Conservation (phyloP, 2,329 filamentous ascomycete genomes). For the Penicillium sp. region DNA sequence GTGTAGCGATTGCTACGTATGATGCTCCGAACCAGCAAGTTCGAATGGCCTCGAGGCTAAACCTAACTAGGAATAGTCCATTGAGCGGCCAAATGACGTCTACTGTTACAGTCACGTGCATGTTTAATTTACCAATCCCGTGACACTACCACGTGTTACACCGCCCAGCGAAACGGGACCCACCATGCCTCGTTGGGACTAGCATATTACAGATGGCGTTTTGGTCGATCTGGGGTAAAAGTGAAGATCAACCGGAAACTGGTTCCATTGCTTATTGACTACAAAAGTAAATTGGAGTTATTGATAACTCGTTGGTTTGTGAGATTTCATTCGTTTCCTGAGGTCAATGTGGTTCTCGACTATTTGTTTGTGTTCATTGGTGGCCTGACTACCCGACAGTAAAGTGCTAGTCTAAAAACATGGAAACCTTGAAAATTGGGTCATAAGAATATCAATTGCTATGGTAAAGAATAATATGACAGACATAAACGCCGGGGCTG, state of each 20-base stretch:
- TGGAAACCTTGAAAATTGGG: neutral
- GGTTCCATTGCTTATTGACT: neutral
- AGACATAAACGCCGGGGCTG: conserved; percentile 4
- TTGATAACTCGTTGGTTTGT: neutral
- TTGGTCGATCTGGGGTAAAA: conserved; percentile 26
- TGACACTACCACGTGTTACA: conserved; percentile 22
- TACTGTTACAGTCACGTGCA: conserved; percentile 2
- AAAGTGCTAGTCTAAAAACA: conserved; percentile 3
- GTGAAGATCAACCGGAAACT: conserved; percentile 5
- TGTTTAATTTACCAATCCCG: neutral
- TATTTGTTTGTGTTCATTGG: neutral
- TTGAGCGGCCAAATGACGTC: conserved; percentile 4
- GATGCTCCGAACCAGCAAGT: conserved; percentile 12
- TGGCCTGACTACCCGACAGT: neutral
- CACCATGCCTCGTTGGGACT: neutral
- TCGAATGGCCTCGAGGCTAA: conserved; percentile 1
- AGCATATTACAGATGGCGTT: neutral
- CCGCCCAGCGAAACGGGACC: neutral
- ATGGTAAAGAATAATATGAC: conserved; percentile 6
- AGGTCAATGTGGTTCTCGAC: neutral
- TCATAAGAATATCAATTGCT: conserved; percentile 8
- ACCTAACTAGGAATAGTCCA: conserved; percentile 7
- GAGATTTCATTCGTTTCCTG: neutral
- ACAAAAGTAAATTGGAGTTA: neutral
- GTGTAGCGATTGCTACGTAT: neutral